Conservation (phyloP, 2,329 filamentous ascomycete species). For the Cryphonectria nitschkei region DNA sequence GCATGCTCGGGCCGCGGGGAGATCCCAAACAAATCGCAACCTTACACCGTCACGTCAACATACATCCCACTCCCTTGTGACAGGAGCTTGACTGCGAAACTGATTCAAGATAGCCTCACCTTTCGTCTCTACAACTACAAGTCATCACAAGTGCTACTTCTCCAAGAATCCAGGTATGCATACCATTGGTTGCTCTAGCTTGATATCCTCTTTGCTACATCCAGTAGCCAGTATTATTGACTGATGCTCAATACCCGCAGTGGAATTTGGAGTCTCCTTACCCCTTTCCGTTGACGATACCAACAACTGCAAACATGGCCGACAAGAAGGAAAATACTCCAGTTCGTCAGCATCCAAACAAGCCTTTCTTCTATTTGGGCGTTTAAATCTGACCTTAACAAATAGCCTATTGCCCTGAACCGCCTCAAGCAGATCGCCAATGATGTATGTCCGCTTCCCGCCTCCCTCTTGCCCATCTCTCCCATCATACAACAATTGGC, state of each 20-base stretch:
- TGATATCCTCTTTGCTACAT: too few species aligned
- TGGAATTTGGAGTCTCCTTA: slow-evolving; percentile 1
- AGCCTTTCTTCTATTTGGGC: neutral
- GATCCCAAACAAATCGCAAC: slow-evolving; percentile 21
- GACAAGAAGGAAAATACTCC: slow-evolving; percentile 28
- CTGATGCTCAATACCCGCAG: neutral
- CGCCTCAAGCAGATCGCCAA: slow-evolving; percentile 84
- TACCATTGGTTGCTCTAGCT: neutral
- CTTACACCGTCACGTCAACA: slow-evolving; percentile 19
- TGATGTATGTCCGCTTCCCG: slow-evolving; percentile 62
- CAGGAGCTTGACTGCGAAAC: neutral
- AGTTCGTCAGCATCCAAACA: slow-evolving; percentile 16
- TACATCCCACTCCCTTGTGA: slow-evolving; percentile 16
- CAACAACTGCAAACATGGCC: slow-evolving; percentile 21
- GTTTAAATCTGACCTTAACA: slow-evolving; percentile 11
- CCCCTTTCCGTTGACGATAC: slow-evolving; percentile 17
- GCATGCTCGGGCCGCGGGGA: slow-evolving; percentile 13
- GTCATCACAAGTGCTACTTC: neutral
- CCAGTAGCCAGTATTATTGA: neutral
- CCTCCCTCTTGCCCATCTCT: neutral
- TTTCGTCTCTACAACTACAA: neutral
- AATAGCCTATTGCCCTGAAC: slow-evolving; percentile 73
- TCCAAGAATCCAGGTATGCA: neutral
- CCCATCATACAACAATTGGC: slow-evolving; percentile 7
- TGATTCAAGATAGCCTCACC: neutral